Conservation (phyloP, 768 basidiomycete species). For the Suillus hirtellus region DNA sequence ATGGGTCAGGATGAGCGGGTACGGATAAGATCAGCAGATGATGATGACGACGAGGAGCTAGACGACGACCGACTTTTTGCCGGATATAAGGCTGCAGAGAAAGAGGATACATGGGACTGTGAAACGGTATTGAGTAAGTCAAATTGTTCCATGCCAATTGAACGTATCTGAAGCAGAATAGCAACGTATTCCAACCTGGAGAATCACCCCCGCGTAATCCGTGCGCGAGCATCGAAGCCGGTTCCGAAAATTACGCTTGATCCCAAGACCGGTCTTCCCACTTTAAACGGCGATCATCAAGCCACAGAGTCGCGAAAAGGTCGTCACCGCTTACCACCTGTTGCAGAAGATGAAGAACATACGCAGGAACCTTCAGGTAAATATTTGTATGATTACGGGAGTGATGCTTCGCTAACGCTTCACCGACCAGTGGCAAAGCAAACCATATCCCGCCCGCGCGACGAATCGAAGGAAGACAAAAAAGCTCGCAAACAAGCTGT, state of each 20-base stretch:
- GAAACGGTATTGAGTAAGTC: constrained; percentile 90
- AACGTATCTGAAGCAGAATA: constrained; percentile 33
- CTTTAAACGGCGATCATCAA: constrained; percentile 35
- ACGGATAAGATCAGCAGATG: constrained; percentile 41
- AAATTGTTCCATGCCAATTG: neutral
- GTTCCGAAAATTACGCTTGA: constrained; percentile 71
- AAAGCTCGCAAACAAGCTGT: constrained; percentile 69
- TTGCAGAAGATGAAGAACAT: constrained; percentile 32
- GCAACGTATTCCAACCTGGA: constrained; percentile 97
- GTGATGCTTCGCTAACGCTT: constrained; percentile 9
- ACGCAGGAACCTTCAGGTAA: constrained; percentile 5
- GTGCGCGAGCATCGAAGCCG: constrained; percentile 54
- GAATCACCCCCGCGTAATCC: constrained; percentile 91
- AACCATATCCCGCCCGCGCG: constrained; percentile 68
- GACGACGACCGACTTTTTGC: constrained; percentile 48
- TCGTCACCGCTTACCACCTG: constrained; percentile 16
- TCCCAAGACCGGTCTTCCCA: constrained; percentile 75
- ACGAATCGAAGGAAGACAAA: constrained; percentile 77
- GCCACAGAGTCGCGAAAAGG: constrained; percentile 4
- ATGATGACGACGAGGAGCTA: constrained; percentile 48
- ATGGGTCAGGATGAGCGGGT: constrained; percentile 71
- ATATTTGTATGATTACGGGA: neutral
- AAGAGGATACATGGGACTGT: constrained; percentile 89
- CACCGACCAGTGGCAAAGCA: constrained; percentile 24
- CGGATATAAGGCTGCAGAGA: constrained; percentile 41